These are phyloP conservation scores for Coffea eugenioides DNA, from an alignment of 257 asterid genomes.

Conservation along the genomic window DNA sequence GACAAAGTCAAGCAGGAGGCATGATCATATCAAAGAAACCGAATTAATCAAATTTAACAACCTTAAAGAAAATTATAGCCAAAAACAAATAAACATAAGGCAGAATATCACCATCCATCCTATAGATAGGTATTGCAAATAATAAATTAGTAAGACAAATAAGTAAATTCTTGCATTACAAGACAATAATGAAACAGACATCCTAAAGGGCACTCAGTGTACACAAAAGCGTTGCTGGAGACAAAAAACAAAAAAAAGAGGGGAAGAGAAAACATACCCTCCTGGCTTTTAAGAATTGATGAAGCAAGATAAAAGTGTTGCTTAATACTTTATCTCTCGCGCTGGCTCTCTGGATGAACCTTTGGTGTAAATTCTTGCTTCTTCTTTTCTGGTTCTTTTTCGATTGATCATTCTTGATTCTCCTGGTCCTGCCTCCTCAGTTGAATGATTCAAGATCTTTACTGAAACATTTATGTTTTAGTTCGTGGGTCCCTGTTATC, in stretches of 20 bases:
- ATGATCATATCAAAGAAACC: not conserved
- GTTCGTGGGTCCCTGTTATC: not conserved
- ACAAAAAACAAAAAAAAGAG: not conserved
- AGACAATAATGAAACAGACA: not conserved
- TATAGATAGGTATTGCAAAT: not conserved
- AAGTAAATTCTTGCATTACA: not conserved
- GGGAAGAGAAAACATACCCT: slow-evolving; percentile 3
- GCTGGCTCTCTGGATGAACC: not conserved
- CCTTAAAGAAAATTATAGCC: not conserved
- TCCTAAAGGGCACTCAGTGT: not conserved
- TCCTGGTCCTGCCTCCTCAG: not conserved
- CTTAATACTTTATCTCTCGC: not conserved
- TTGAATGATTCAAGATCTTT: slow-evolving; percentile 14
- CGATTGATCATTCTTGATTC: not conserved
- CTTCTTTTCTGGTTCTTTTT: not conserved
- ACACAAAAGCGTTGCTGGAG: not conserved
- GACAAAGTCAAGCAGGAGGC: not conserved
- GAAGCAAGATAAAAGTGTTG: not conserved
- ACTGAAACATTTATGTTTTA: not conserved
- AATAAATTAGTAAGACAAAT: no score
- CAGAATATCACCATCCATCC: not conserved
- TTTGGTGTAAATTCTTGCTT: not conserved
- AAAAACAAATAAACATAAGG: not conserved
- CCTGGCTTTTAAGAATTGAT: slow-evolving; percentile 3
- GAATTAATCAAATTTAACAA: not conserved